A percentile compares a stretch with the other conserved stretches of the same genome.
phyloP scores from a whole-genome alignment of 208 protist genomes.

The Trypanosoma rangeli region DNA sequence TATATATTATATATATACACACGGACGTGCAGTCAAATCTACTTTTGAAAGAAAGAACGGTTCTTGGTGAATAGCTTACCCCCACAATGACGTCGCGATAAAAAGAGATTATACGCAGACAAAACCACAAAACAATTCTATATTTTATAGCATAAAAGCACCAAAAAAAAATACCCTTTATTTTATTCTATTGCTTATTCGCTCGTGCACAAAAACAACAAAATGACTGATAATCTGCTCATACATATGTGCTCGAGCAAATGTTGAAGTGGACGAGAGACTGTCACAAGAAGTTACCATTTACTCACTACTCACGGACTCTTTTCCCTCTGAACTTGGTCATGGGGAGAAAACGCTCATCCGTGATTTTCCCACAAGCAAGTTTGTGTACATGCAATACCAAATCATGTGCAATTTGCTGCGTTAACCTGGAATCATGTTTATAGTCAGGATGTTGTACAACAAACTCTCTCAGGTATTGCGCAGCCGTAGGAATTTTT shows the following conservation, averaged over 20 bases:
- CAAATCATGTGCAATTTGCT: constrained; percentile 91
- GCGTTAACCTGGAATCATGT: constrained; percentile 93
- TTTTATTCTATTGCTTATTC: not conserved
- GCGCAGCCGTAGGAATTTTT: constrained; percentile 92
- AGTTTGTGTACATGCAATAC: constrained; percentile 67
- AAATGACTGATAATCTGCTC: no score
- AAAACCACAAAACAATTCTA: no score
- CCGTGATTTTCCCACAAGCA: constrained; percentile 35
- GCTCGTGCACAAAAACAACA: not conserved
- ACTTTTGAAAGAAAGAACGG: no score
- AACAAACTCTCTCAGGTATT: constrained; percentile 95
- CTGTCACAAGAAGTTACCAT: not conserved
- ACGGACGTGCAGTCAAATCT: no score
- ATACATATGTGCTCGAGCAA: not conserved
- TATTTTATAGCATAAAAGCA: not conserved
- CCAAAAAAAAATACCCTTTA: not conserved
- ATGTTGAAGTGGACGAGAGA: not conserved
- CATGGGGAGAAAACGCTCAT: constrained; percentile 67
- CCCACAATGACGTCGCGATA: no score
- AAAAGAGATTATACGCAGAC: no score
- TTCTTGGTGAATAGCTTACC: no score
- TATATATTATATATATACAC: no score
- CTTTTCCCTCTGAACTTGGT: constrained; percentile 37
- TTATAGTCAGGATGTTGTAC: constrained; percentile 93
- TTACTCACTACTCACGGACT: constrained; percentile 23